A percentile compares a stretch with the other conserved stretches of the same genome.
phyloP scores from a whole-genome alignment of 164 flowering plant species.

The Vitis vinifera region DNA sequence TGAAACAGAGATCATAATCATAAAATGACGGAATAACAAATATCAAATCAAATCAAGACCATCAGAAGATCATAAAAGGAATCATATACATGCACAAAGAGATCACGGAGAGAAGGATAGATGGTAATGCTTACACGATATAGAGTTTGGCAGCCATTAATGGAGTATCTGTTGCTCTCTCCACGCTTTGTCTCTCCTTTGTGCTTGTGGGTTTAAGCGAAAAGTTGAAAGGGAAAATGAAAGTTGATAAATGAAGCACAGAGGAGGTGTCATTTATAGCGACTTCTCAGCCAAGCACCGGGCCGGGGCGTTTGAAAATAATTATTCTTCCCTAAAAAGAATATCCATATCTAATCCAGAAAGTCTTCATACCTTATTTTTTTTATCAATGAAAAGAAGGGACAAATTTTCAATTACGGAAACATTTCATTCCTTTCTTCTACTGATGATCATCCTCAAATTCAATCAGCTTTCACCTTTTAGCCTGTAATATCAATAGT shows the following conservation, averaged over 20 bases:
- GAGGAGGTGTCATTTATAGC: conserved; percentile 5
- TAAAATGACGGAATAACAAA: background rate
- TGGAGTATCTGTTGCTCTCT: conserved; percentile 1
- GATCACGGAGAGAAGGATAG: background rate
- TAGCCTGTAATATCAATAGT: no score
- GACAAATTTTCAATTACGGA: background rate
- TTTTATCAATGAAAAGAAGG: background rate
- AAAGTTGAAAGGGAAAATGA: background rate
- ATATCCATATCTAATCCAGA: background rate
- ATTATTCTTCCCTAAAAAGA: background rate
- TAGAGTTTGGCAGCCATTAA: conserved; percentile 59
- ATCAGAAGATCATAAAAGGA: background rate
- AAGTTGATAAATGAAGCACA: background rate
- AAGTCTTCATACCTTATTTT: background rate
- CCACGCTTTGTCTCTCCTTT: background rate
- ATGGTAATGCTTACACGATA: conserved; percentile 45
- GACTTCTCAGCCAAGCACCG: background rate
- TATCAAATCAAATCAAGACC: background rate
- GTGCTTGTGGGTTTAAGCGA: no score
- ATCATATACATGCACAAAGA: background rate
- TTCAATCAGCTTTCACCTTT: no score
- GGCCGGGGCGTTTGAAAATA: background rate
- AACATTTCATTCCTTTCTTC: no score
- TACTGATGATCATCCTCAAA: no score
- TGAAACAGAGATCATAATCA: no score